Evolutionary conservation across 2,329 filamentous ascomycete genomes (phyloP).

Genomic region (Chalara sp.): DNA sequence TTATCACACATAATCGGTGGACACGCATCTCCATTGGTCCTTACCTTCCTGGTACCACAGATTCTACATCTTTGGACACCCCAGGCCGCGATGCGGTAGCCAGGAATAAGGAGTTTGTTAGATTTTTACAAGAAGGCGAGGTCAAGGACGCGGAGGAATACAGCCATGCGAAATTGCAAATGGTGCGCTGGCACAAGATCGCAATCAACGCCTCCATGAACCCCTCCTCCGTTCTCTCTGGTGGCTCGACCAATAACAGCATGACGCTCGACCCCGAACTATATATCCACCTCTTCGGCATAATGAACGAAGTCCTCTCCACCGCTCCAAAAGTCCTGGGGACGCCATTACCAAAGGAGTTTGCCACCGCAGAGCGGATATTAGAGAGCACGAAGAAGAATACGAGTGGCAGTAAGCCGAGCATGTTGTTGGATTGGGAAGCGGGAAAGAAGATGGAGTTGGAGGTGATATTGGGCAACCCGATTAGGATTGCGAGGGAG

Average conservation of each 20-base stretch:
- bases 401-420: conserved; percentile 47
- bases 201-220: conserved; percentile 74
- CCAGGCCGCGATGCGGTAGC: conserved; percentile 9
- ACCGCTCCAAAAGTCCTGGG: conserved; percentile 59
- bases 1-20: conserved; percentile 66
- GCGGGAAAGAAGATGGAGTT: conserved; percentile 45
- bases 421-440: conserved; percentile 49
- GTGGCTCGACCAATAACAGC: conserved; percentile 56
- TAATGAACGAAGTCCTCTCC: conserved; percentile 64
- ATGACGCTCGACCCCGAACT: conserved; percentile 61
- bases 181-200: conserved; percentile 69
- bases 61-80: conserved; percentile 11
- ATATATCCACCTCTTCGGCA: conserved; percentile 50
- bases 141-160: conserved; percentile 60
- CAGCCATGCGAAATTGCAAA: conserved; percentile 59
- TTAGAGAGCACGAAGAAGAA: conserved; percentile 57
- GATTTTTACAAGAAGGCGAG: conserved; percentile 40
- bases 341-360: conserved; percentile 48
- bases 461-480: conserved; percentile 50
- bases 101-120: conserved; percentile 38
- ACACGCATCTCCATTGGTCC: conserved; percentile 65
- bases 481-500: conserved; percentile 42
- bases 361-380: conserved; percentile 58
- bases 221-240: conserved; percentile 61
- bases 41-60: conserved; percentile 45